These are phyloP conservation scores for Candida mesenterica DNA, from an alignment of 1,139 yeast species.

Conservation along the genomic window DNA sequence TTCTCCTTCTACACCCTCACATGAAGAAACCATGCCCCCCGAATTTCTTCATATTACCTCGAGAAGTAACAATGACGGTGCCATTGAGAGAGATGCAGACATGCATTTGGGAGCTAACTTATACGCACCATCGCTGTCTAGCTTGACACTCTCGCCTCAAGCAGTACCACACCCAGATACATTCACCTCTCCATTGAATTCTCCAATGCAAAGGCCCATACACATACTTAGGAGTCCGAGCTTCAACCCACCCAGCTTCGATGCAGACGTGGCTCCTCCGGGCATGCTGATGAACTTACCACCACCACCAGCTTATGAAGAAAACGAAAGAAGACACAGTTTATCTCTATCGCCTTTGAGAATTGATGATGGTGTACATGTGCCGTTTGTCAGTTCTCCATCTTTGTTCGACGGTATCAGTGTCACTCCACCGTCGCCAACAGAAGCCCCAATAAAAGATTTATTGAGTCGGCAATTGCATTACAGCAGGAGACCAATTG, in stretches of 20 bases:
- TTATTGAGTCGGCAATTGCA: conserved; percentile 11
- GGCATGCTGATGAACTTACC: conserved; percentile 14
- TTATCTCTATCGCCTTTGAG: conserved; percentile 34
- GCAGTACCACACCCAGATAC: conserved; percentile 50
- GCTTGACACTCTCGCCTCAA: conserved; percentile 51
- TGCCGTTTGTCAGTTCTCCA: conserved; percentile 4
- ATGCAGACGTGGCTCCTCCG: conserved; percentile 32
- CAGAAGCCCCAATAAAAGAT: conserved; percentile 16
- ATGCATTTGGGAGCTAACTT: conserved; percentile 59
- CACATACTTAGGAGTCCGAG: conserved; percentile 38
- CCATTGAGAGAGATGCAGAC: conserved; percentile 39
- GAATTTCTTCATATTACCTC: conserved; percentile 32
- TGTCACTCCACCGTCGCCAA: conserved; percentile 11
- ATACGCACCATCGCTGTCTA: conserved; percentile 48
- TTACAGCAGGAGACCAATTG: conserved; percentile 2
- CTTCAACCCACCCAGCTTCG: conserved; percentile 44
- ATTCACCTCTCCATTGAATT: conserved; percentile 32
- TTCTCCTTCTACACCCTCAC: background rate
- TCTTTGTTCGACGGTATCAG: conserved; percentile 5
- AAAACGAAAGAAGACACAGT: conserved; percentile 15
- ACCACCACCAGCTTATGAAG: conserved; percentile 43
- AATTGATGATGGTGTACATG: conserved; percentile 17
- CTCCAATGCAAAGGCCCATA: conserved; percentile 34
- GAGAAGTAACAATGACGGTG: conserved; percentile 30
- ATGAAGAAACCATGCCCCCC: background rate